Evolutionary conservation across 225 moss, liverwort and hornwort genomes (phyloP), one percentile per base, ranked within the genome.

Genomic region (Antitrichia curtipendula): DNA sequence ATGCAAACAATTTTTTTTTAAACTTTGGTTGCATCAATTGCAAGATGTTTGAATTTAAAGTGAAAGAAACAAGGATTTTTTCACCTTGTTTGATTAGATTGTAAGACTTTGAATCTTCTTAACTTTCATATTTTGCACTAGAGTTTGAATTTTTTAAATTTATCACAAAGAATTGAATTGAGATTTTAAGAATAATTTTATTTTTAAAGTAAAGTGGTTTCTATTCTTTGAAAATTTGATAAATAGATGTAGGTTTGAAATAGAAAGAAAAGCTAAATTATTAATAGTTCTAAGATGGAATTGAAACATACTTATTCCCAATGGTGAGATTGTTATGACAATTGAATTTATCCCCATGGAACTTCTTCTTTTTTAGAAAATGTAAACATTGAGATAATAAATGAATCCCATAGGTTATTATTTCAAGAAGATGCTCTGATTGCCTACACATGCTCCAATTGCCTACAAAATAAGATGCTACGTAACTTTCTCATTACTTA

Each of bases 1-100:
- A 70, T 40, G 5, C 1, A 24, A 8, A 27, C 16, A 41, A 5
- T 70, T 43, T 43, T 16, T 70, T 43, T 43, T 16, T 16, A 71
- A 28, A 43, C 16, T 16, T 43, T 65, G n/a, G 9, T 1, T 1
- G 0, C 12, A n/a, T n/a, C 0, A 0, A 36, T 20, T 43, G 16
- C 27, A 70, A 70, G 40, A 41, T 41, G 5, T 24, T 8, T 13
- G 12, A 1, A 1, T 9, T 70, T 41, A 41, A 40, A n/a, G n/a
- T n/a, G n/a, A n/a, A n/a, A n/a, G n/a, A n/a, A n/a, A n/a, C n/a
- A n/a, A n/a, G n/a, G n/a, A n/a, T n/a, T n/a, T n/a, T n/a, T n/a
- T n/a, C n/a, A n/a, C n/a, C n/a, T n/a, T n/a, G n/a, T 13, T 23
- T 69, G 13, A 24, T 4, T 69, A 23, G 13, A 23, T 69, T 7